Percentiles rank a stretch among this genome's conserved stretches.
Evolutionary conservation across 139 green algal species (phyloP).

Genomic region (Astrephomene gubernaculifera): DNA sequence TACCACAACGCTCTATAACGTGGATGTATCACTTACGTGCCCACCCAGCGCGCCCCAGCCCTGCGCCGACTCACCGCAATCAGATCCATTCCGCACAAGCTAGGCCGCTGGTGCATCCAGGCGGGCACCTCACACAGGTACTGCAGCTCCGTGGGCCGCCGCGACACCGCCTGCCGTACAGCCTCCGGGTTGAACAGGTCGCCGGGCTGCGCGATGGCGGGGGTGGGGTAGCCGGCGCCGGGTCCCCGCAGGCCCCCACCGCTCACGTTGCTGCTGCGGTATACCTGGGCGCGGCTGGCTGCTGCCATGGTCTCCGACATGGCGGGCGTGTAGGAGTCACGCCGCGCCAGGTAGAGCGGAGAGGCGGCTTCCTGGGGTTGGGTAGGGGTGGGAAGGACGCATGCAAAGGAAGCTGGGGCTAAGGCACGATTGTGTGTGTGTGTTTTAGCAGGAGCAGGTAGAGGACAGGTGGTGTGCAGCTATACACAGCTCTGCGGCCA

Average conservation of each 20-base stretch:
- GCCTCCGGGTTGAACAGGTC: constrained; percentile 40
- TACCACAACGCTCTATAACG: no score
- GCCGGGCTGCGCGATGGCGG: constrained; percentile 18
- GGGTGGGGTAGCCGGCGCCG: background rate
- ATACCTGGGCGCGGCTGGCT: background rate
- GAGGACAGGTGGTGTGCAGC: no score
- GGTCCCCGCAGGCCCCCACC: background rate
- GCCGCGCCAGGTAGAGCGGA: background rate
- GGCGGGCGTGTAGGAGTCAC: constrained; percentile 42
- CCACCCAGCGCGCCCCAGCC: no score
- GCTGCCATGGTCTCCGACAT: constrained; percentile 38
- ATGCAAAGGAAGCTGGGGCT: background rate
- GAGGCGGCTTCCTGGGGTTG: constrained; percentile 17
- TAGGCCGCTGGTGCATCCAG: constrained; percentile 41
- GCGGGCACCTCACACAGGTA: constrained; percentile 12
- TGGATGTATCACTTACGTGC: no score
- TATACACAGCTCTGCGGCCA: no score
- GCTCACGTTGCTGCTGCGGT: background rate
- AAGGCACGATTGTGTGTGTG: no score
- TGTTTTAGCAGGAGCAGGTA: no score
- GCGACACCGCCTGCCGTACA: background rate
- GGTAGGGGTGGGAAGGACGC: background rate
- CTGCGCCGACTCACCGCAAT: constrained; percentile 12
- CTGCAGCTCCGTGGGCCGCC: background rate
- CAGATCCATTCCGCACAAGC: constrained; percentile 50